Percentiles rank a stretch among this genome's conserved stretches.
phyloP scores from a whole-genome alignment of 495 filamentous ascomycete genomes.

The Penicillium coffeae region DNA sequence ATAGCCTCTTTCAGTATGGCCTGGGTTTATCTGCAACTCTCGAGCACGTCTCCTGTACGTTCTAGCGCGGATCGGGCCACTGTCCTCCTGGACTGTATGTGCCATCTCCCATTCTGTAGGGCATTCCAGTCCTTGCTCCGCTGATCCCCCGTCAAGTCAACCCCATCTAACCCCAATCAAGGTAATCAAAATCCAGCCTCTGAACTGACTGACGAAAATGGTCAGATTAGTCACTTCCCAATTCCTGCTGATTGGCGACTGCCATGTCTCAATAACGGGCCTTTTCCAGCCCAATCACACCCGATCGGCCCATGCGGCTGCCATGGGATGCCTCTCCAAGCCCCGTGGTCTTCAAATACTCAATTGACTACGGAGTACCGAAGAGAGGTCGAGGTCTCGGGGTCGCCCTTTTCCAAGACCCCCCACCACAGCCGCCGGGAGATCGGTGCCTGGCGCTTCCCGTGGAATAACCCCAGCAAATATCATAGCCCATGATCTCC shows the following conservation, averaged over 20 bases:
- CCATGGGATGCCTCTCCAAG: background rate
- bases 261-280: background rate
- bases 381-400: too few relatives aligned
- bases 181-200: too few relatives aligned
- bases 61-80: background rate
- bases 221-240: constrained; percentile 11
- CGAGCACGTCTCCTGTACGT: background rate
- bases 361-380: background rate
- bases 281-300: background rate
- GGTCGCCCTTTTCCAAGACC: too few relatives aligned
- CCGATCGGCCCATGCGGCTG: constrained; percentile 1
- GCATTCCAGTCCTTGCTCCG: background rate
- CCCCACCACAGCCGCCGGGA: constrained; percentile 22
- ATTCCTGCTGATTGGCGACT: constrained; percentile 3
- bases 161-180: too few relatives aligned
- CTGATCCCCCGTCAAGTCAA: background rate
- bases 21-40: background rate
- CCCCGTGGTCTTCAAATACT: too few relatives aligned
- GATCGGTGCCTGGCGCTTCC: constrained; percentile 20
- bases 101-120: too few relatives aligned
- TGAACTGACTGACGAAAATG: constrained; percentile 33
- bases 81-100: background rate
- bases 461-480: too few relatives aligned
- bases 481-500: too few relatives aligned
- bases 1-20: background rate